These are phyloP conservation scores for Coniochaeta pulveracea DNA, from an alignment of 2,329 filamentous ascomycete species.

Conservation along the genomic window DNA sequence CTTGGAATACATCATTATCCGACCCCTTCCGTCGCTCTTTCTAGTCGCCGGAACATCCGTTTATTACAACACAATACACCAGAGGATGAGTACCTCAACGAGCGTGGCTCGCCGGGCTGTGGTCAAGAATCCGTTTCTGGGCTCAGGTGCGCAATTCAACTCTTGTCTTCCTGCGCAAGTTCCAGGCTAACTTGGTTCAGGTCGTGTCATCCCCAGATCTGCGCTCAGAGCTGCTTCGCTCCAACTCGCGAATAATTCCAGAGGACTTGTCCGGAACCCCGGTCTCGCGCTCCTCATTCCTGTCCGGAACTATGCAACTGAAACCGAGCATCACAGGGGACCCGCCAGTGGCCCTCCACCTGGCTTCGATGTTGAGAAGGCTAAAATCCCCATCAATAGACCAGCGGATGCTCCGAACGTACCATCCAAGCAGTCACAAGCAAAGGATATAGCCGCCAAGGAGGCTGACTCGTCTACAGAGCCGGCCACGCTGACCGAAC, in stretches of 20 bases:
- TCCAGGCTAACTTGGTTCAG: conserved; percentile 16
- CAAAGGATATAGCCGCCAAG: conserved; percentile 17
- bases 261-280: conserved; percentile 31
- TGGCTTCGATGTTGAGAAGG: conserved; percentile 82
- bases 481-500: conserved; percentile 41
- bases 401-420: conserved; percentile 29
- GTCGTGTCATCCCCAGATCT: conserved; percentile 31
- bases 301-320: conserved; percentile 44
- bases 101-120: conserved; percentile 43
- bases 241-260: conserved; percentile 33
- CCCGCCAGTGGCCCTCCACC: conserved; percentile 61
- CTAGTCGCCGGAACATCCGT: background rate
- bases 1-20: too few species aligned
- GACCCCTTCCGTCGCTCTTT: too few species aligned
- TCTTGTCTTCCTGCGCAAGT: conserved; percentile 5
- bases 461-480: conserved; percentile 24
- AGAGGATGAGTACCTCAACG: conserved; percentile 45
- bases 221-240: conserved; percentile 34
- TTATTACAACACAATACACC: conserved; percentile 5
- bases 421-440: conserved; percentile 18
- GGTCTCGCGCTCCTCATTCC: conserved; percentile 48
- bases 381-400: conserved; percentile 69
- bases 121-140: conserved; percentile 39
- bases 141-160: conserved; percentile 25
- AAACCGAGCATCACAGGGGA: conserved; percentile 34